Percentiles rank a stretch among this genome's conserved stretches.
These are phyloP conservation scores for Vicia villosa DNA, from an alignment of 306 rosid genomes.

Conservation along the genomic window DNA sequence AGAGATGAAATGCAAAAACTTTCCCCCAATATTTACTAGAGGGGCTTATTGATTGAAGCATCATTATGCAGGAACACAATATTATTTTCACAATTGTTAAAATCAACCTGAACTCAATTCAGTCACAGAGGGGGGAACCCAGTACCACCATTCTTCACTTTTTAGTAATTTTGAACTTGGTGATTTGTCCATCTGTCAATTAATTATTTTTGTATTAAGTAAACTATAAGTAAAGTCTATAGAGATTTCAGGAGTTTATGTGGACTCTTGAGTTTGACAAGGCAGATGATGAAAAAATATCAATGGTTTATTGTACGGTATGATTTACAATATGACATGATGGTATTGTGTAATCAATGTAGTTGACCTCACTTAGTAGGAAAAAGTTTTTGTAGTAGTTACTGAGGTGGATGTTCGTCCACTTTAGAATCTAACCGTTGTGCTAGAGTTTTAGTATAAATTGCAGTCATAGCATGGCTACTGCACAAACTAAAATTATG, in stretches of 20 bases:
- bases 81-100: not conserved
- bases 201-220: not conserved
- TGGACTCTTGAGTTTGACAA: not conserved
- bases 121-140: not conserved
- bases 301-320: not conserved
- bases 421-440: not conserved
- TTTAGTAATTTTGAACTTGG: not conserved
- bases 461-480: not conserved
- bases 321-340: not conserved
- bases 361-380: constrained; percentile 1
- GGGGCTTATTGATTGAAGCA: not conserved
- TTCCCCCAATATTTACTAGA: not conserved
- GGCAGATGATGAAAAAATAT: no score
- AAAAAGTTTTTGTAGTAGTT: not conserved
- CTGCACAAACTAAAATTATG: not conserved
- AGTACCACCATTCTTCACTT: not conserved
- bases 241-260: not conserved
- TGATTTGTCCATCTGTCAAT: not conserved
- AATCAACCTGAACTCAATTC: not conserved
- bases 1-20: not conserved
- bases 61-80: not conserved
- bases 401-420: not conserved
- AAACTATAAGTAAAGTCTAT: not conserved
- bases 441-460: not conserved
- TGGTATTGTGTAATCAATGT: not conserved